These are phyloP conservation scores for Phytophthora foliorum DNA, from an alignment of 352 stramenopile species.

Conservation along the genomic window DNA sequence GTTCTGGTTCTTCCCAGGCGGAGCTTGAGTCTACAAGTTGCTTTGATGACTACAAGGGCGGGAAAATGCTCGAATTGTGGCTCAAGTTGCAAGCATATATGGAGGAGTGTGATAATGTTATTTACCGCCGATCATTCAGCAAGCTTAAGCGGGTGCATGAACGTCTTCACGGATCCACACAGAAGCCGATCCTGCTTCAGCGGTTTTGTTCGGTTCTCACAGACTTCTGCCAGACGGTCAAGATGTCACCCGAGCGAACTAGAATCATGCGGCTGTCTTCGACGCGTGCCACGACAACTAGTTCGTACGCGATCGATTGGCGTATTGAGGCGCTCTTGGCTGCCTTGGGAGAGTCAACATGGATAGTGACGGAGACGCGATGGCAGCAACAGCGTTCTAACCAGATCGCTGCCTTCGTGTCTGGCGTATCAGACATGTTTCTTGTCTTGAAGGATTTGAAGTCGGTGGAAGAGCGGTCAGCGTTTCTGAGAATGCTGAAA, in stretches of 20 bases:
- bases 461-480: background rate
- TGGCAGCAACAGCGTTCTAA: background rate
- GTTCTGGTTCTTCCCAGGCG: too few relatives aligned
- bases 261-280: constrained; percentile 1
- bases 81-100: background rate
- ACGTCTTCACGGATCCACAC: background rate
- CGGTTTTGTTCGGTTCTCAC: background rate
- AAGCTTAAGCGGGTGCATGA: background rate
- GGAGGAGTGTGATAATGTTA: background rate
- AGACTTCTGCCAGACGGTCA: background rate
- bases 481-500: background rate
- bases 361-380: background rate
- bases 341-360: background rate
- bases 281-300: background rate
- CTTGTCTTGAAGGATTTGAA: constrained; percentile 3
- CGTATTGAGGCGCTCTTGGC: background rate
- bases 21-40: background rate
- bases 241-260: background rate
- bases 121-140: background rate
- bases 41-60: background rate
- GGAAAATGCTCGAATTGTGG: background rate
- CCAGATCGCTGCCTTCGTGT: background rate
- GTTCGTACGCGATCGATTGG: background rate
- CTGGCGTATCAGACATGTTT: background rate
- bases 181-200: background rate